phyloP scores from a whole-genome alignment of 1,139 yeast genomes.

The Keqinozyma sinolaborantium region DNA sequence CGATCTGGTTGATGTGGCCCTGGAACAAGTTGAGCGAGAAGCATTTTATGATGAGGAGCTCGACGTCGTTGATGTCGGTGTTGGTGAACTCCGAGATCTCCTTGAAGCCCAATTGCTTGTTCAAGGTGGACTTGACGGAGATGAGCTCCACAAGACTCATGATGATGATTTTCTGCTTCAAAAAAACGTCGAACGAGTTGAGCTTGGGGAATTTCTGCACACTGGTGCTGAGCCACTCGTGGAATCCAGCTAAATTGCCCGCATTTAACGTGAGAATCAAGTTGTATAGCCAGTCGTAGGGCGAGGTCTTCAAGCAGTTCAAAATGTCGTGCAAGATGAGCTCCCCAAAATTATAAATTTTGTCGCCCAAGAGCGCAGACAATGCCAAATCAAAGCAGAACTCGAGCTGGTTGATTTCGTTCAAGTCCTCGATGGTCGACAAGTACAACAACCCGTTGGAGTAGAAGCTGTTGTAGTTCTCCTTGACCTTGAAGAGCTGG shows the following conservation, averaged over 20 bases:
- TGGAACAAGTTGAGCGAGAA: constrained; percentile 76
- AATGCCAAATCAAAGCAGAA: constrained; percentile 81
- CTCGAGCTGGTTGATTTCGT: constrained; percentile 24
- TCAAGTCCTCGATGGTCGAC: constrained; percentile 44
- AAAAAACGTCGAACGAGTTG: constrained; percentile 56
- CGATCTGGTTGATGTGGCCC: constrained; percentile 88
- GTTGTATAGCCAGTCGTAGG: constrained; percentile 70
- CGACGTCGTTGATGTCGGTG: constrained; percentile 70
- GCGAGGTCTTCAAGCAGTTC: constrained; percentile 31
- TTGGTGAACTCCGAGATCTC: constrained; percentile 76
- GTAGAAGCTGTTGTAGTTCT: constrained; percentile 80
- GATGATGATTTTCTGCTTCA: constrained; percentile 87
- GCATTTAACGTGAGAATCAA: constrained; percentile 68
- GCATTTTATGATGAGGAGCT: constrained; percentile 88
- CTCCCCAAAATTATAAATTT: constrained; percentile 94
- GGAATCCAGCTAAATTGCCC: constrained; percentile 70
- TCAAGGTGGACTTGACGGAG: constrained; percentile 71
- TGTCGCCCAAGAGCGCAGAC: constrained; percentile 88
- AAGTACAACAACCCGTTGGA: constrained; percentile 54
- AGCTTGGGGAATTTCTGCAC: constrained; percentile 55
- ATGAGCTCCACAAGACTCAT: constrained; percentile 89
- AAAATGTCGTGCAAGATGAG: constrained; percentile 86
- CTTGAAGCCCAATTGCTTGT: constrained; percentile 67
- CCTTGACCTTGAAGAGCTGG: constrained; percentile 67
- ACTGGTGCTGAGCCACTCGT: constrained; percentile 39